Evolutionary conservation across 2,329 filamentous ascomycete species (phyloP).

Genomic region (Fusarium transvaalense): DNA sequence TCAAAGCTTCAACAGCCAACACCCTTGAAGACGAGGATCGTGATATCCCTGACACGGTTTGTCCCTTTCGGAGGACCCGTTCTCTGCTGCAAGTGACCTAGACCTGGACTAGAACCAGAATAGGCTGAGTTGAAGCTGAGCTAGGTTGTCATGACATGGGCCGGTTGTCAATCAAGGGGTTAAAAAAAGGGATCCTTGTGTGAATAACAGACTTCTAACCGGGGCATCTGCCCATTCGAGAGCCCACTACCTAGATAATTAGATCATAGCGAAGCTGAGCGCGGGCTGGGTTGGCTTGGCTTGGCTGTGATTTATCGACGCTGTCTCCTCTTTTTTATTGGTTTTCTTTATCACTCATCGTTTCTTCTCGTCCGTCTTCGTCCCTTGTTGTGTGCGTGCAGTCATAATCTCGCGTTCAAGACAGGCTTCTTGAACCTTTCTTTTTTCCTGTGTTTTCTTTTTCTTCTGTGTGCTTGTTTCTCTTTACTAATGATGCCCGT

Average conservation of each 20-base stretch:
- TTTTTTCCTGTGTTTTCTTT: slow-evolving; percentile 10
- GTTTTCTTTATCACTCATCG: slow-evolving; percentile 19
- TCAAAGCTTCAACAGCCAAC: slow-evolving; percentile 4
- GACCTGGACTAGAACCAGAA: slow-evolving; percentile 3
- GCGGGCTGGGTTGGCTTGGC: background rate
- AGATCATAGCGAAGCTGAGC: slow-evolving; percentile 35
- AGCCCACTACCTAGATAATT: slow-evolving; percentile 36
- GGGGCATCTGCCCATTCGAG: slow-evolving; percentile 33
- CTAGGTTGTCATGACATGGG: slow-evolving; percentile 31
- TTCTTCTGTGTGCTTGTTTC: slow-evolving; percentile 5
- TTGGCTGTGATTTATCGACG: slow-evolving; percentile 24
- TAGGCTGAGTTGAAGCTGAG: background rate
- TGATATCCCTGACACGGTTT: slow-evolving; percentile 27
- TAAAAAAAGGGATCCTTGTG: slow-evolving; percentile 29
- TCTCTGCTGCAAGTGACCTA: slow-evolving; percentile 8
- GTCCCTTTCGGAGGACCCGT: slow-evolving; percentile 36
- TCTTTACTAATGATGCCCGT: slow-evolving; percentile 29
- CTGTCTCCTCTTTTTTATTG: slow-evolving; percentile 42
- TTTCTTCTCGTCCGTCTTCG: slow-evolving; percentile 29
- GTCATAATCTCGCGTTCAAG: slow-evolving; percentile 29
- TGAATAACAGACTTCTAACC: slow-evolving; percentile 26
- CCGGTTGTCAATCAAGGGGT: slow-evolving; percentile 33
- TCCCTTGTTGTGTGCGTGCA: slow-evolving; percentile 19
- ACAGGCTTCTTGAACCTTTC: slow-evolving; percentile 37
- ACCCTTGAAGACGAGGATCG: slow-evolving; percentile 26